Percentiles rank a stretch among this genome's conserved stretches.
phyloP scores from a whole-genome alignment of 2,329 filamentous ascomycete species.

The Colletotrichum sp. region DNA sequence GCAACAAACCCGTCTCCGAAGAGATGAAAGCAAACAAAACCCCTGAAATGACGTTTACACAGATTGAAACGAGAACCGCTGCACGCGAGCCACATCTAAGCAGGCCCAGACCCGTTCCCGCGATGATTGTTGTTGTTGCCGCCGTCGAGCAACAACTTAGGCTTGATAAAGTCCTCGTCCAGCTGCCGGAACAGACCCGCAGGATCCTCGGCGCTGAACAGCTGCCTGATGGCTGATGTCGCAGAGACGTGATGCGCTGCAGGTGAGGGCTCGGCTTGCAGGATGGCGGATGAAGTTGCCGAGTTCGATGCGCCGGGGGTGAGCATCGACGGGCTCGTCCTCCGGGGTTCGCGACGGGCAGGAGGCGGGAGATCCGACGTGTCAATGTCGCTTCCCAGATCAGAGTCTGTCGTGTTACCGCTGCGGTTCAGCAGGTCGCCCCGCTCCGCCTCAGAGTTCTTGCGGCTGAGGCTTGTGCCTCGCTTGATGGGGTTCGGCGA shows the following conservation, averaged over 20 bases:
- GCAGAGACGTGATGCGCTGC: slow-evolving; percentile 64
- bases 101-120: slow-evolving; percentile 12
- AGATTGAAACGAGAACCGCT: background rate
- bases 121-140: slow-evolving; percentile 29
- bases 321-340: slow-evolving; percentile 41
- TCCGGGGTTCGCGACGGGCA: slow-evolving; percentile 49
- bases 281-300: slow-evolving; percentile 12
- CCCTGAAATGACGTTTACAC: background rate
- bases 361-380: slow-evolving; percentile 70
- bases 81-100: background rate
- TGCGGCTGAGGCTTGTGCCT: slow-evolving; percentile 57
- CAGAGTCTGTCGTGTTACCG: slow-evolving; percentile 57
- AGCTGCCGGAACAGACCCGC: slow-evolving; percentile 89
- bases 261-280: slow-evolving; percentile 22
- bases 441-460: slow-evolving; percentile 56
- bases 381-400: slow-evolving; percentile 69
- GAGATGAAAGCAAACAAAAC: background rate
- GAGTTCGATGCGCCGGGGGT: slow-evolving; percentile 15
- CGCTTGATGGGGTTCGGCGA: slow-evolving; percentile 51
- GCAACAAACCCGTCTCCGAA: background rate
- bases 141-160: slow-evolving; percentile 83
- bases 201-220: slow-evolving; percentile 87
- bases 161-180: slow-evolving; percentile 97
- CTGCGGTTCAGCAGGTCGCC: slow-evolving; percentile 59
- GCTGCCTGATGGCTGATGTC: slow-evolving; percentile 76